phyloP scores from a whole-genome alignment of 2,329 filamentous ascomycete species.

The Coniochaeta sp. region DNA sequence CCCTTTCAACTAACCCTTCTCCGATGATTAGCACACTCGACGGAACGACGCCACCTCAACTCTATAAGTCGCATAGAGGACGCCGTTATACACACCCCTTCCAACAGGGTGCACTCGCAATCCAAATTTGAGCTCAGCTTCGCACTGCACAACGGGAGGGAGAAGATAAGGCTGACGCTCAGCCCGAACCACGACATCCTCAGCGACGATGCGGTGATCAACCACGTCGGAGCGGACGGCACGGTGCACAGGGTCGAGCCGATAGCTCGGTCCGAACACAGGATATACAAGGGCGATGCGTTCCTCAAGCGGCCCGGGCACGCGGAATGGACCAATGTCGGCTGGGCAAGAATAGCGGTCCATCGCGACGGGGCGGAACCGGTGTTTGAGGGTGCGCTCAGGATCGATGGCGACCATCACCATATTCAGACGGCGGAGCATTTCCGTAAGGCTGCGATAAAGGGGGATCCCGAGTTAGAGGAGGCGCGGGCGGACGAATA shows the following conservation, averaged over 20 bases:
- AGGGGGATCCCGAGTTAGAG: conserved; percentile 61
- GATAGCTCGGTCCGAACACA: conserved; percentile 67
- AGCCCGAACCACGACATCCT: conserved; percentile 91
- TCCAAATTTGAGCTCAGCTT: conserved; percentile 85
- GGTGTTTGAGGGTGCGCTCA: conserved; percentile 86
- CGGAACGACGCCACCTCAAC: conserved; percentile 67
- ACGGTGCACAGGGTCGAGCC: conserved; percentile 57
- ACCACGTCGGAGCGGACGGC: conserved; percentile 67
- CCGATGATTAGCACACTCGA: conserved; percentile 55
- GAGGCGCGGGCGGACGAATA: conserved; percentile 51
- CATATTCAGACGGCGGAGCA: conserved; percentile 72
- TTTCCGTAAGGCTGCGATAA: conserved; percentile 66
- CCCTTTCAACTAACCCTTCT: conserved; percentile 10
- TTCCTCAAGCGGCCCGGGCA: conserved; percentile 58
- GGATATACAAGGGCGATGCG: conserved; percentile 74
- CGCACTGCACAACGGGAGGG: conserved; percentile 54
- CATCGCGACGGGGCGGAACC: conserved; percentile 69
- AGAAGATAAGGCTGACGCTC: conserved; percentile 71
- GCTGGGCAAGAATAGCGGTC: conserved; percentile 80
- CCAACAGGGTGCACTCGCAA: conserved; percentile 69
- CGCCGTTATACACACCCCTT: conserved; percentile 69
- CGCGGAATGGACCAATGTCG: conserved; percentile 67
- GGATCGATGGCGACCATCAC: conserved; percentile 73
- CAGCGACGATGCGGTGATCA: conserved; percentile 65
- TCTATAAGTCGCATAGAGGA: conserved; percentile 68